Evolutionary conservation across 2,329 filamentous ascomycete genomes (phyloP).

Genomic region (Emmonsiellopsis sp.): DNA sequence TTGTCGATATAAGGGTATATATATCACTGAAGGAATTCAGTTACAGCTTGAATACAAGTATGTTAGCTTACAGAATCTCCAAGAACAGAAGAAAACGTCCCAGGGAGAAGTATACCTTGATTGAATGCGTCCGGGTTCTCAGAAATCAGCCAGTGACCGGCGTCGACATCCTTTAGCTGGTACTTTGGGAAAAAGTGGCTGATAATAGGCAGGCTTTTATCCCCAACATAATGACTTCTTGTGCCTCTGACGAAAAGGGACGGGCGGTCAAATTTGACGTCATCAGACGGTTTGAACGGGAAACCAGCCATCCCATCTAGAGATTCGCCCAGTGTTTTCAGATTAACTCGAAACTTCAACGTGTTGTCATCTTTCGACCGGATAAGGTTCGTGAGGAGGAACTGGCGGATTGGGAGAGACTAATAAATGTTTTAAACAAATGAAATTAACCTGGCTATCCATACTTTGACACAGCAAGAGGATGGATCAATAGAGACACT

Average conservation of each 20-base stretch:
- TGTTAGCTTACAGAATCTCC: conserved; percentile 34
- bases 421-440: conserved; percentile 19
- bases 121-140: conserved; percentile 75
- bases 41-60: not conserved
- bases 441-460: conserved; percentile 11
- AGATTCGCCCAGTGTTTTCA: conserved; percentile 58
- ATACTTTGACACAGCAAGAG: not conserved
- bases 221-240: conserved; percentile 21
- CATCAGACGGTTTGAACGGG: conserved; percentile 69
- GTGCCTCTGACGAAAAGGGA: conserved; percentile 57
- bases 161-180: conserved; percentile 61
- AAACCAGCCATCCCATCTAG: conserved; percentile 79
- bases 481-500: conserved; percentile 9
- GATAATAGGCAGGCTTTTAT: conserved; percentile 22
- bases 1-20: no score
- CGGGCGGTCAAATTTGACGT: conserved; percentile 59
- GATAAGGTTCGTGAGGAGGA: conserved; percentile 78
- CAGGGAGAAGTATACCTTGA: conserved; percentile 43
- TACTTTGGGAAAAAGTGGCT: conserved; percentile 67
- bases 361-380: conserved; percentile 43
- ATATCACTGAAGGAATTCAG: conserved; percentile 1
- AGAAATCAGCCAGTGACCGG: conserved; percentile 84
- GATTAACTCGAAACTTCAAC: conserved; percentile 70
- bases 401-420: conserved; percentile 73
- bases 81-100: conserved; percentile 37